Percentiles rank a stretch among this genome's conserved stretches.
Evolutionary conservation across 2,329 filamentous ascomycete genomes (phyloP).

Genomic region (Cladophialophora exuberans): DNA sequence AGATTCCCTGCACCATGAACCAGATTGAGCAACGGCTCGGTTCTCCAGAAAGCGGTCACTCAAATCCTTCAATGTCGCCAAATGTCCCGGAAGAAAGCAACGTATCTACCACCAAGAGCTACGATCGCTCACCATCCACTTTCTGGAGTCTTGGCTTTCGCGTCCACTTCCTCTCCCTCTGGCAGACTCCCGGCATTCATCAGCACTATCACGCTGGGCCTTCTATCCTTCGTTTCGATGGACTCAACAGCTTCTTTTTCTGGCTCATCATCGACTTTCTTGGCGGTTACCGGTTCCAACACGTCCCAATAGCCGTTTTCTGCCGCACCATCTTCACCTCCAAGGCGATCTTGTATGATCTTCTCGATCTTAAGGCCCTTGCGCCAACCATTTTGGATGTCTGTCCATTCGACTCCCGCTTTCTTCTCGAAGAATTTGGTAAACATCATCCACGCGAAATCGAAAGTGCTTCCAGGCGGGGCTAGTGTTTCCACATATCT

Average conservation of each 20-base stretch:
- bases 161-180: constrained; percentile 37
- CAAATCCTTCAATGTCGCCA: too few species aligned
- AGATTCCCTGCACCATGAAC: neutral
- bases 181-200: constrained; percentile 6
- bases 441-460: constrained; percentile 56
- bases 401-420: constrained; percentile 64
- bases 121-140: constrained; percentile 18
- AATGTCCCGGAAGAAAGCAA: too few species aligned
- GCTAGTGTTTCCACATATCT: constrained; percentile 40
- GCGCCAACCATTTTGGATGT: constrained; percentile 35
- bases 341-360: neutral
- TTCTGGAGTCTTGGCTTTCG: constrained; percentile 31
- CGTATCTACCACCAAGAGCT: too few species aligned
- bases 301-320: constrained; percentile 7
- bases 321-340: constrained; percentile 17
- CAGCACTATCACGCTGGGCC: constrained; percentile 21
- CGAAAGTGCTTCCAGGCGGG: constrained; percentile 38
- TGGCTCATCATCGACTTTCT: constrained; percentile 31
- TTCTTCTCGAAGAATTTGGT: constrained; percentile 60
- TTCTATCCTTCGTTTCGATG: constrained; percentile 31
- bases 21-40: neutral
- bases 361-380: constrained; percentile 32
- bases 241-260: neutral
- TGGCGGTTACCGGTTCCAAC: constrained; percentile 8
- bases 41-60: too few species aligned